Conservation (phyloP, 768 basidiomycete genomes). For the Calocera viscosa region DNA sequence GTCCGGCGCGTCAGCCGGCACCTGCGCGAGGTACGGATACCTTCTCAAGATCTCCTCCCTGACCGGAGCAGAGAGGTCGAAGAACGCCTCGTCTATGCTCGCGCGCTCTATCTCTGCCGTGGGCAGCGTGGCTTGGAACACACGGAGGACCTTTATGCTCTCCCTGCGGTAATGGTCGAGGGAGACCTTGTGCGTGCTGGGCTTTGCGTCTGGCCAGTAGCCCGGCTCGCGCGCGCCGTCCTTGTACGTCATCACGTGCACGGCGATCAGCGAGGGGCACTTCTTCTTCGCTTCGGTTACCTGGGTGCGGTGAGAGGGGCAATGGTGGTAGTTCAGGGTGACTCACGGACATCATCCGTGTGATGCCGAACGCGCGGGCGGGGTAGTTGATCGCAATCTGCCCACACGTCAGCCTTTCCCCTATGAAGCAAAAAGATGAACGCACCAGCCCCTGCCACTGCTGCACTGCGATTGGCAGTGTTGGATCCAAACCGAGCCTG, state of each 20-base stretch:
- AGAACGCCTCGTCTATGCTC: slow-evolving; percentile 93
- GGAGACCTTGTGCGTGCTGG: slow-evolving; percentile 88
- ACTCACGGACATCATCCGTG: slow-evolving; percentile 65
- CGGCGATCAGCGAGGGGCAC: slow-evolving; percentile 71
- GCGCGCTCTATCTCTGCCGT: slow-evolving; percentile 87
- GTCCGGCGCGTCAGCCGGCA: slow-evolving; percentile 53
- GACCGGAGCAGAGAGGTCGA: slow-evolving; percentile 79
- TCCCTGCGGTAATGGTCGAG: slow-evolving; percentile 88
- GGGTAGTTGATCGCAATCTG: slow-evolving; percentile 91
- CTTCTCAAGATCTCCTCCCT: slow-evolving; percentile 57
- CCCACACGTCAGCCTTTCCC: background rate
- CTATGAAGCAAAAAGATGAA: background rate
- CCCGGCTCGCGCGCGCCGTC: slow-evolving; percentile 77
- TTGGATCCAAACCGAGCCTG: slow-evolving; percentile 49
- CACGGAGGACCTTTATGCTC: slow-evolving; percentile 67
- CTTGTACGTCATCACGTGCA: slow-evolving; percentile 90
- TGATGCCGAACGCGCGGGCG: slow-evolving; percentile 83
- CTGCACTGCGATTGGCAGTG: slow-evolving; percentile 61
- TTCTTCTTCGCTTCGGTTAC: slow-evolving; percentile 59
- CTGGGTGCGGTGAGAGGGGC: slow-evolving; percentile 22
- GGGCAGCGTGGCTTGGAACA: slow-evolving; percentile 71
- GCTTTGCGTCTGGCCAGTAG: slow-evolving; percentile 84
- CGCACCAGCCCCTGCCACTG: slow-evolving; percentile 63
- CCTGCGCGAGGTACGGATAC: slow-evolving; percentile 61
- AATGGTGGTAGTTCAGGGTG: slow-evolving; percentile 15